phyloP scores from a whole-genome alignment of 2,329 filamentous ascomycete species.

The Penicillium carneum region DNA sequence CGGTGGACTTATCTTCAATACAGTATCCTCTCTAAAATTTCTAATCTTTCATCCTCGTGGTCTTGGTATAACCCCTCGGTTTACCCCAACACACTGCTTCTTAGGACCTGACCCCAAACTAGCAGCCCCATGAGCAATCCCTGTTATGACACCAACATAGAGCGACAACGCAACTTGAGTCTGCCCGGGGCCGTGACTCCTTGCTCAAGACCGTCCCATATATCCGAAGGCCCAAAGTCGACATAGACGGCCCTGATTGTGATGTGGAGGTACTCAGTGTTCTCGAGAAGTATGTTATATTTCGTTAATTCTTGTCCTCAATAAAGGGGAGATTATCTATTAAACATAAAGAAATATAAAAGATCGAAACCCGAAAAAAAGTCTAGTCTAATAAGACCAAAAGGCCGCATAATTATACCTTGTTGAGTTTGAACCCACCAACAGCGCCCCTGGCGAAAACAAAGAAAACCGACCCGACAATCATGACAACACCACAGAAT shows the following conservation, averaged over 20 bases:
- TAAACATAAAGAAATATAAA: neutral
- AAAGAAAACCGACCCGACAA: constrained; percentile 36
- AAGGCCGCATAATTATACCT: constrained; percentile 26
- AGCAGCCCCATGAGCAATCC: constrained; percentile 16
- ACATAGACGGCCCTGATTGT: constrained; percentile 28
- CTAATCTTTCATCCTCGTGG: neutral
- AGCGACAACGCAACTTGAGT: constrained; percentile 6
- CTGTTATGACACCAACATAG: constrained; percentile 20
- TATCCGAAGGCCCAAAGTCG: constrained; percentile 27
- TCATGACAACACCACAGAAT: constrained; percentile 41
- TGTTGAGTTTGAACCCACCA: constrained; percentile 36
- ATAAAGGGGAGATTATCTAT: neutral
- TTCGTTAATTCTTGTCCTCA: too few species aligned
- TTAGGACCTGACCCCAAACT: constrained; percentile 1
- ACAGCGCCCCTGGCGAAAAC: constrained; percentile 34
- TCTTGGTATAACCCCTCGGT: too few species aligned
- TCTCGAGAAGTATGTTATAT: constrained; percentile 12
- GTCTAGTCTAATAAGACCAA: neutral
- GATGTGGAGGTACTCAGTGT: constrained; percentile 26
- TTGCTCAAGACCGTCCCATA: constrained; percentile 16
- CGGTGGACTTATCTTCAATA: too few species aligned
- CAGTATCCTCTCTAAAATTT: neutral
- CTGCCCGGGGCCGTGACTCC: neutral
- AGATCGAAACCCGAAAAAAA: neutral
- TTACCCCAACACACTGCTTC: constrained; percentile 6